Evolutionary conservation across 805 yeast species (phyloP).

Genomic region (Nakazawaea holstii): DNA sequence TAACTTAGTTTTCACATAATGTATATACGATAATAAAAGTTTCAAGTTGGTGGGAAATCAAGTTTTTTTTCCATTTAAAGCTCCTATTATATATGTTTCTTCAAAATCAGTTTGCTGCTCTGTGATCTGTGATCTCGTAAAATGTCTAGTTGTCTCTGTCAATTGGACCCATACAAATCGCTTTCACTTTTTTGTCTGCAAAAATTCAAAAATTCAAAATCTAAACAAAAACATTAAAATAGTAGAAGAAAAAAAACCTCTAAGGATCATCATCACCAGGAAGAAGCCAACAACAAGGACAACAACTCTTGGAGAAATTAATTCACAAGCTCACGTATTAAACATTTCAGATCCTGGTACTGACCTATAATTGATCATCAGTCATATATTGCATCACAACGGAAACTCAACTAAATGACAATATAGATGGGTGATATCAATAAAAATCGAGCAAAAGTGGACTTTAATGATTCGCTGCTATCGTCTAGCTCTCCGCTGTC

Average conservation of each 20-base stretch:
- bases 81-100: not conserved
- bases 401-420: not conserved
- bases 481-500: not conserved
- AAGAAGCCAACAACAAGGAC: not conserved
- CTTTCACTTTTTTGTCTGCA: no score
- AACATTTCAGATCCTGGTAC: no score
- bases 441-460: slow-evolving; percentile 1
- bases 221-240: not conserved
- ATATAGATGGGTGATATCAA: not conserved
- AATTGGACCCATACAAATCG: no score
- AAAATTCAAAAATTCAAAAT: not conserved
- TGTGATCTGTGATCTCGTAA: no score
- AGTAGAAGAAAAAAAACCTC: not conserved
- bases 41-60: not conserved
- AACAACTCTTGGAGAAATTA: no score
- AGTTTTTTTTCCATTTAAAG: not conserved
- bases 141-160: no score
- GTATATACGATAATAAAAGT: slow-evolving; percentile 1
- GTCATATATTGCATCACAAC: not conserved
- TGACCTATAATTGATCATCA: no score
- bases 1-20: slow-evolving; percentile 31
- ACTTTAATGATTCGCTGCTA: not conserved
- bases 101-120: no score
- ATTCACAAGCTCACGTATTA: no score
- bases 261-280: not conserved